Percentiles rank a stretch among this genome's conserved stretches.
Evolutionary conservation across 371 early-diverging fungal species (phyloP).

Genomic region (Apophysomyces sp.): DNA sequence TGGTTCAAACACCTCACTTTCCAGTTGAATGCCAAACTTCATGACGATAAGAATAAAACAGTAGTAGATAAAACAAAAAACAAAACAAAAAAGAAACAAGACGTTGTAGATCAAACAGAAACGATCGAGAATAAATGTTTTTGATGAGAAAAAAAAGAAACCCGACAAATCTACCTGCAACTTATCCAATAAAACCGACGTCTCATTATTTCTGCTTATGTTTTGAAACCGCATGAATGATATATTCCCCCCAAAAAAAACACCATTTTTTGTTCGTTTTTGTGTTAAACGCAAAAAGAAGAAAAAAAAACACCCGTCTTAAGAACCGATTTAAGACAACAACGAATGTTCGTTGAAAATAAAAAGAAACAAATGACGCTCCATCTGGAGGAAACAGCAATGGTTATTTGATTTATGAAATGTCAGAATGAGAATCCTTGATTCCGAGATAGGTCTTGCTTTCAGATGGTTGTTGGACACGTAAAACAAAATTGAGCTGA

Average conservation of each 20-base stretch:
- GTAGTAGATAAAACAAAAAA: neutral
- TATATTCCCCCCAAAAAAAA: too few species aligned
- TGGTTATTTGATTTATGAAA: too few species aligned
- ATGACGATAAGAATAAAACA: neutral
- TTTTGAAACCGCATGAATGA: too few species aligned
- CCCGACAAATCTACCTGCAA: neutral
- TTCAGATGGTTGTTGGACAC: slow-evolving; percentile 2
- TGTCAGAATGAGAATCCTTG: slow-evolving; percentile 9
- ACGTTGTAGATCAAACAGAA: neutral
- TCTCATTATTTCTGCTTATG: too few species aligned
- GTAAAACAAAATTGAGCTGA: slow-evolving; percentile 22
- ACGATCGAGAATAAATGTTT: too few species aligned
- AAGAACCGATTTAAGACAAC: neutral
- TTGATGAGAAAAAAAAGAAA: neutral
- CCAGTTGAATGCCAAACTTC: slow-evolving; percentile 13
- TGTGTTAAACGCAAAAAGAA: too few species aligned
- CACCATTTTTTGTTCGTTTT: too few species aligned
- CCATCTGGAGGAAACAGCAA: too few species aligned
- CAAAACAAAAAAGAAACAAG: neutral
- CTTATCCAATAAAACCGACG: neutral
- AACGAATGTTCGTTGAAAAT: too few species aligned
- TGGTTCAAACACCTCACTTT: slow-evolving; percentile 35
- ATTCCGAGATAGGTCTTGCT: slow-evolving; percentile 17
- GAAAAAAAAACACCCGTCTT: neutral
- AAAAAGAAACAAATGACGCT: slow-evolving; percentile 3